Base-by-base conservation (phyloP, 2,329 filamentous ascomycete genomes). In the Zymoseptoria pseudotritici region DNA sequence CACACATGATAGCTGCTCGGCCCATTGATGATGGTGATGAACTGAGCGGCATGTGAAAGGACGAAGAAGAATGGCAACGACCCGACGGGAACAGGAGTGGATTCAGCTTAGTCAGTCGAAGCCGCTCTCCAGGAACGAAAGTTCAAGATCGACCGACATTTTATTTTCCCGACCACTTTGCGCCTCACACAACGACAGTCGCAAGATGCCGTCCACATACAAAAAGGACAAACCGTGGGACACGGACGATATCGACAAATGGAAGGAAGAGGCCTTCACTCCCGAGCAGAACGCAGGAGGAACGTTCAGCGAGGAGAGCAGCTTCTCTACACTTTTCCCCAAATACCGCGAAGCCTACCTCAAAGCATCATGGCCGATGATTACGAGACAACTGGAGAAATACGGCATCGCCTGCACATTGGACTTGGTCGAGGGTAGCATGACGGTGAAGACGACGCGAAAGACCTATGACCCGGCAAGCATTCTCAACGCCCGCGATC, bases 291-390 rank as follows among this genome's bases (percentile, higher is more conserved):
- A 97, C 76, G 77, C 79, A 31, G 90, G 84, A 58, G 94, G 94
- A 65, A 88, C 89, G 20, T 96, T 99, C 73, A 83, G 87, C 57
- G 93, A 99, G 76, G 94, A 97, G 78, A 96, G 91, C 1, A 91
- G 89, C 4, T 99, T 99, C 80, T 78, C 79, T 62, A 82, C 80
- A 11, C 77, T 97, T 6, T 97, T 97, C 73, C 94, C 94, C 64
- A 96, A 96, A 77, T 99, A 99, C 76, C 88, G 94, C 71, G 94
- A 99, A 81, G 83, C 90, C 55, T 97, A 97, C 71, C 80, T 99
- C 58, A 91, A 90, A 72, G 90, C 96, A 73, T 88, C 88, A 69
- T 99, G 94, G 94, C 91, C 93, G 2, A 83, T 95, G 53, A 85
- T 99, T 61, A 97, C 91, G 26, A 87, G 88, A 70, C 82, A 90